phyloP scores from a whole-genome alignment of 257 asterid species.

The Capsicum baccatum region DNA sequence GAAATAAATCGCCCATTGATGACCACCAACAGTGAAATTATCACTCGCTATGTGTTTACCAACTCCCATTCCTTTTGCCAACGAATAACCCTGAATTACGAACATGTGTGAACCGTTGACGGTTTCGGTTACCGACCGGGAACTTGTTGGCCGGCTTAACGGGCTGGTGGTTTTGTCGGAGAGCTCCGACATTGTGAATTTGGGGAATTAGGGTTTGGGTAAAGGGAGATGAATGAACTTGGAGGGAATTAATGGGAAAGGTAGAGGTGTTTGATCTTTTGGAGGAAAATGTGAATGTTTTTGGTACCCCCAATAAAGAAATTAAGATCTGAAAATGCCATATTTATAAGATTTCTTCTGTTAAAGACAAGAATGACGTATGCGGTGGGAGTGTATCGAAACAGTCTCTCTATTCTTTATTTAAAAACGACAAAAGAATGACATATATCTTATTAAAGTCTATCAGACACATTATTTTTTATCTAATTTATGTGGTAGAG shows the following conservation, averaged over 20 bases:
- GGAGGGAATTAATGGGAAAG: background rate
- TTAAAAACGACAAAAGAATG: too few relatives aligned
- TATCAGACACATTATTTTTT: too few relatives aligned
- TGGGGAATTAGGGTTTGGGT: constrained; percentile 4
- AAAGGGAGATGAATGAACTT: constrained; percentile 17
- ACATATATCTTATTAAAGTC: too few relatives aligned
- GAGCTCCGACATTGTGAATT: constrained; percentile 33
- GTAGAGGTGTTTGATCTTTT: background rate
- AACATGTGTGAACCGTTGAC: constrained; percentile 79
- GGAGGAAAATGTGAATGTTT: too few relatives aligned
- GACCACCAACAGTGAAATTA: constrained; percentile 80
- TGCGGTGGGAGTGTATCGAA: too few relatives aligned
- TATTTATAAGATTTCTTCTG: too few relatives aligned
- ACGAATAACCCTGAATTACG: constrained; percentile 78
- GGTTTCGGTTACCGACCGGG: constrained; percentile 79
- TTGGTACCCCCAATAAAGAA: too few relatives aligned
- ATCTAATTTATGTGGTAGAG: too few relatives aligned
- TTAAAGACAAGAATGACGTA: too few relatives aligned
- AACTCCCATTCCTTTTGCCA: constrained; percentile 86
- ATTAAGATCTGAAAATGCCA: too few relatives aligned
- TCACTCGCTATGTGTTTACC: constrained; percentile 90
- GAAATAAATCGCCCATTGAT: constrained; percentile 87
- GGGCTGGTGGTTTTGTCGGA: constrained; percentile 7
- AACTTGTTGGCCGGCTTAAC: constrained; percentile 62
- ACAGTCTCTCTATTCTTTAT: too few relatives aligned